Percentiles rank a stretch among this genome's conserved stretches.
Conservation (phyloP, 2,329 filamentous ascomycete species). For the Colletotrichum brevisporum region DNA sequence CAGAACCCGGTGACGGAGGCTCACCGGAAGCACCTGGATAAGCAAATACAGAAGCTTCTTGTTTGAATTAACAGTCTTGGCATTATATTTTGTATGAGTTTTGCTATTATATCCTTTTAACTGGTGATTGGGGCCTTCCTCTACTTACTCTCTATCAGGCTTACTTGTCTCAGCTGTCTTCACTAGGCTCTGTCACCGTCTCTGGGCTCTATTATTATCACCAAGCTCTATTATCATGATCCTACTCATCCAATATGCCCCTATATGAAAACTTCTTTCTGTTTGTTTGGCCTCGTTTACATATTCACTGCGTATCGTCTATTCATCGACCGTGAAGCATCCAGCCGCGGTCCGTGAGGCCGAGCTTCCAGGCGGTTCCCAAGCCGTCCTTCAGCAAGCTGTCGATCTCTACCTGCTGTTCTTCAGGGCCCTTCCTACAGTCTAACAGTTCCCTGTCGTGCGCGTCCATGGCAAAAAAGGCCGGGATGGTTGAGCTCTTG, state of each 20-base stretch:
- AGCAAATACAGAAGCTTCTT: conserved; percentile 33
- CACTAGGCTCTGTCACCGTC: no score
- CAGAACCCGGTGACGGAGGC: conserved; percentile 31
- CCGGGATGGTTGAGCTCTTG: conserved; percentile 34
- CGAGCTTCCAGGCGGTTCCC: conserved; percentile 5
- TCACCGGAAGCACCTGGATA: conserved; percentile 35
- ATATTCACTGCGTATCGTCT: no score
- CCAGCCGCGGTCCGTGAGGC: conserved; percentile 9
- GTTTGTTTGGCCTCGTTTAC: no score
- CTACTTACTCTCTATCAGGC: no score
- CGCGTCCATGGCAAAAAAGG: conserved; percentile 1
- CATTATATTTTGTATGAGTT: no score
- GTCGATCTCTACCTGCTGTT: conserved; percentile 3
- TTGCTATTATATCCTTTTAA: no score
- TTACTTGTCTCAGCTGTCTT: no score
- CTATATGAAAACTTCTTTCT: no score
- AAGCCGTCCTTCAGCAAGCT: neutral
- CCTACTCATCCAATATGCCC: no score
- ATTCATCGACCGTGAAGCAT: neutral
- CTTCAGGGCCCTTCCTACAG: neutral
- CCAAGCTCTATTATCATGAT: no score
- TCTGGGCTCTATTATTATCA: no score
- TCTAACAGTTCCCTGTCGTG: conserved; percentile 4
- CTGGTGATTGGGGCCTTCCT: no score
- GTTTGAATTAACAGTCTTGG: neutral